A percentile compares a stretch with the other conserved stretches of the same genome.
phyloP scores from a whole-genome alignment of 345 rosid genomes.

The Populus davidiana region DNA sequence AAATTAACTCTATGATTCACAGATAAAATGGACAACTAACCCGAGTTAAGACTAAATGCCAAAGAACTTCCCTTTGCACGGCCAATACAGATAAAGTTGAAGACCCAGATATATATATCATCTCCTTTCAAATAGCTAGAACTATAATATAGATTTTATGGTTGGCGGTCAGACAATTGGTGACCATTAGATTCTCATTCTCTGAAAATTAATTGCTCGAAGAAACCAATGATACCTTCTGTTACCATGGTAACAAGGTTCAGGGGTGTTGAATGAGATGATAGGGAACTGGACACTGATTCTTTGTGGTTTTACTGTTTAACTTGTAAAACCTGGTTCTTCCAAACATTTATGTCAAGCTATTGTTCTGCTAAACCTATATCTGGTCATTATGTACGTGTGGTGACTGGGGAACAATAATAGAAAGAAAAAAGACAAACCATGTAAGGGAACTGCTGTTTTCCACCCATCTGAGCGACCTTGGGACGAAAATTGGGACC shows the following conservation, averaged over 20 bases:
- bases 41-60: too few species aligned
- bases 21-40: too few species aligned
- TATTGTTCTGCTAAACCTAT: background rate
- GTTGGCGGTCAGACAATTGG: too few species aligned
- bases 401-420: background rate
- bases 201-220: too few species aligned
- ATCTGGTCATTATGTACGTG: background rate
- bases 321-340: background rate
- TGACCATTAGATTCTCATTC: too few species aligned
- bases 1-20: too few species aligned
- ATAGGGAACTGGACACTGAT: background rate
- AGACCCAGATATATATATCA: background rate
- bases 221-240: background rate
- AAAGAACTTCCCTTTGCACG: too few species aligned
- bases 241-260: background rate
- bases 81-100: too few species aligned
- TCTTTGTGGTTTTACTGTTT: background rate
- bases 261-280: background rate
- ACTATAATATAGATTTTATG: too few species aligned
- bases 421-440: slow-evolving; percentile 42
- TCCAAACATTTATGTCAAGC: background rate
- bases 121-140: background rate
- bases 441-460: slow-evolving; percentile 92
- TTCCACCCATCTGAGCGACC: slow-evolving; percentile 80
- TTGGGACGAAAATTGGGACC: slow-evolving; percentile 89